These are phyloP conservation scores for Nemania sp. DNA, from an alignment of 2,329 filamentous ascomycete species.

Conservation along the genomic window DNA sequence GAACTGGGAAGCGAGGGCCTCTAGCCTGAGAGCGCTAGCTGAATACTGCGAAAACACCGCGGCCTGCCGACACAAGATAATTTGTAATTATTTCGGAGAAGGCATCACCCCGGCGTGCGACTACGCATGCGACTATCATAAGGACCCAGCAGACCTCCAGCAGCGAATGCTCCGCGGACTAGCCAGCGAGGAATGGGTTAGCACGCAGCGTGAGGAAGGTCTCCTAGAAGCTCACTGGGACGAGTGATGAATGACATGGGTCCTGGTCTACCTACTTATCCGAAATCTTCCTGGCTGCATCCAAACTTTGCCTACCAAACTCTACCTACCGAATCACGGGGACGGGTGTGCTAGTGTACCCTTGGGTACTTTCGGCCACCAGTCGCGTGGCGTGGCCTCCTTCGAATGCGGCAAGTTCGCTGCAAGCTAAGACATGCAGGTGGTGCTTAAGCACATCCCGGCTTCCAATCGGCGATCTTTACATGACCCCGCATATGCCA, in stretches of 20 bases:
- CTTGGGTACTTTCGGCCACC: conserved; percentile 5
- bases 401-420: conserved; percentile 25
- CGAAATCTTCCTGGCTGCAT: not conserved
- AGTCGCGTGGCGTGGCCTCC: conserved; percentile 19
- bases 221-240: conserved; percentile 60
- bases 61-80: conserved; percentile 73
- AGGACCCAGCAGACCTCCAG: conserved; percentile 63
- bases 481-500: conserved; percentile 33
- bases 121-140: conserved; percentile 79
- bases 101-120: conserved; percentile 61
- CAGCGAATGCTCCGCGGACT: conserved; percentile 59
- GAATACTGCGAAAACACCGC: conserved; percentile 79
- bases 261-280: not conserved
- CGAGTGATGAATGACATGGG: conserved; percentile 18
- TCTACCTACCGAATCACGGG: no score
- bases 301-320: no score
- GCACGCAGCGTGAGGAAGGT: conserved; percentile 63
- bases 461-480: conserved; percentile 34
- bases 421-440: conserved; percentile 28
- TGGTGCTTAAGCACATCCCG: conserved; percentile 20
- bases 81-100: conserved; percentile 80
- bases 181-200: conserved; percentile 64
- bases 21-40: conserved; percentile 70
- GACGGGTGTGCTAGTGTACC: not conserved
- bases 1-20: conserved; percentile 55